Evolutionary conservation across 202 grass and related monocot genomes (phyloP), one percentile per base, ranked within the genome.

Genomic region (Digitaria exilis): DNA sequence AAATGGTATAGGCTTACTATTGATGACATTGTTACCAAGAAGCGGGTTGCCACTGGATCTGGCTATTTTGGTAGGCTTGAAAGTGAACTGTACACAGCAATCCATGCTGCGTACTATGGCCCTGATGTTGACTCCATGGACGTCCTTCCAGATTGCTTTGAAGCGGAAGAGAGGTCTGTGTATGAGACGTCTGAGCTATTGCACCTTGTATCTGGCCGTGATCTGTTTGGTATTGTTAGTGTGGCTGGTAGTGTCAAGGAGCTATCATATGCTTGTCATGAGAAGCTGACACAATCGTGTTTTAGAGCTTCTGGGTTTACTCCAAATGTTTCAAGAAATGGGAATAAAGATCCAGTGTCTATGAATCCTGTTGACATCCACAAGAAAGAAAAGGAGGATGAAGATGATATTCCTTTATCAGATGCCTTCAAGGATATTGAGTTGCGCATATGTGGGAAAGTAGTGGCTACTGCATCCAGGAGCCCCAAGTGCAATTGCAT

Each of bases 181-280:
- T 84, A 75, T 58, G 92, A 93, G 37, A 98, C 87, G 26, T 77
- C 96, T 77, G 96, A 98, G 85, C 57, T 98, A 49, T 88, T 98
- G 80, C 96, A 95, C 87, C 85, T 98, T 59, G 96, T 98, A 57
- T 95, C 90, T 48, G 96, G 96, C n/a, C 88, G 92, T 72, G 89
- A 95, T 85, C 77, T 98, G 55, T 93, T 98, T 81, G 96, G 92
- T 51, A 84, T 91, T 78, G 87, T 95, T 83, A 85, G 83, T 85
- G 44, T 98, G 66, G 76, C 71, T 45, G 69, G 82, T 70, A 64
- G 80, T 46, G 22, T 82, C 66, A 86, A 26, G 52, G 55, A 88
- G 81, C 65, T 93, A 52, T 51, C 90, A 78, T 69, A 89, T 84
- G 80, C 65, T 76, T 95, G 46, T 76, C 73, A 0, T 78, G 76